Evolutionary conservation across 2,329 filamentous ascomycete genomes (phyloP), one percentile per base, ranked within the genome.

Genomic region (Didymella arachidicola): DNA sequence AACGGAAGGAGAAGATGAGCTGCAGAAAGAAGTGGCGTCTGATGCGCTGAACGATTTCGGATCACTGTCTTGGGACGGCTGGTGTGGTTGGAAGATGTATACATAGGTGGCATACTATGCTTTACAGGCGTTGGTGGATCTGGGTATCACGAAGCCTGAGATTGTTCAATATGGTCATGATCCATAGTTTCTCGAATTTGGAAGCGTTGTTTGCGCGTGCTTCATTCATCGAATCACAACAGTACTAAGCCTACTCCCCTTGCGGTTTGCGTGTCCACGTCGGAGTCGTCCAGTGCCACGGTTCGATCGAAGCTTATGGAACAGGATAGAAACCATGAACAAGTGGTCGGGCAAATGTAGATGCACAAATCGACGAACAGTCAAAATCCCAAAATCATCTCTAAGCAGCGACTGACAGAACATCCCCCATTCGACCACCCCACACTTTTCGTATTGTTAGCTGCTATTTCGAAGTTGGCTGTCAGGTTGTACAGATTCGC

Each of bases 1-100:
- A 91, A 92, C 62, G 79, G 61, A 64, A 87, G 87, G 79, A 60
- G 58, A 25, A 49, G 58, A 25, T 60, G 34, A 53, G 26, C 25
- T 14, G 2, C 8, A 16, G 11, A 7, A 16, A 50, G 8, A 11
- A 2, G n/a, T 7, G 7, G 10, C 16, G 4, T 12, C 4, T 16
- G n/a, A 18, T 41, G n/a, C 4, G 32, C 2, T 36, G 32, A 14
- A 14, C 11, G 12, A 32, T 3, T 32, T 4, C 30, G 12, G 6
- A 4, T 16, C 12, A 18, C 8, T 7, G 8, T 18, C 16, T n/a
- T 38, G 10, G n/a, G 25, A 16, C 18, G 25, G 16, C 27, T 10
- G n/a, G 8, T 2, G 4, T 19, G 6, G 34, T 10, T 25, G 29
- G 18, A 19, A 12, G 29, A 22, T 38, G 18, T 19, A 34, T n/a